Conservation (phyloP, 2,329 filamentous ascomycete genomes). For the Colletotrichum caudatum region DNA sequence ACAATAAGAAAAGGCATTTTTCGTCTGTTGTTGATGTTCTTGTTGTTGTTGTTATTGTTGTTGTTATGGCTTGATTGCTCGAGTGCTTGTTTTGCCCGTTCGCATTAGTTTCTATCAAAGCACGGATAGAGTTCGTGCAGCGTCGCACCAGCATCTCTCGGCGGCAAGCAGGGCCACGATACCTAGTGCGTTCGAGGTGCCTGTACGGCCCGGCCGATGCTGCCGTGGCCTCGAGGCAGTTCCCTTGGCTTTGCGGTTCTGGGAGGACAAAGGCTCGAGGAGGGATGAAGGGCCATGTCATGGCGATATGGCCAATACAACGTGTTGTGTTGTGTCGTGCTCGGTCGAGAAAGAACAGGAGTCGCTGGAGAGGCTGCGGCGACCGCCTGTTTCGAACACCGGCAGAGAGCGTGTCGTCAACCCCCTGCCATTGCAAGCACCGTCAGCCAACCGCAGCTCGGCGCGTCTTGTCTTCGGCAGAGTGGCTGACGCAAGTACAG, state of each 20-base stretch:
- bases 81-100: not conserved
- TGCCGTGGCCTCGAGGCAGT: not conserved
- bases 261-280: not conserved
- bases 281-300: not conserved
- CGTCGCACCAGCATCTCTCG: slow-evolving; percentile 12
- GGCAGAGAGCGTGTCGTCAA: slow-evolving; percentile 32
- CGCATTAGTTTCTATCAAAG: not conserved
- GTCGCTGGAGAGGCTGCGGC: slow-evolving; percentile 1
- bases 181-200: not conserved
- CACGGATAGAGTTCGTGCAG: slow-evolving; percentile 26
- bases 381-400: slow-evolving; percentile 12
- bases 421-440: slow-evolving; percentile 5
- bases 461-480: slow-evolving; percentile 5
- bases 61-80: not conserved
- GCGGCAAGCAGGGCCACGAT: not conserved
- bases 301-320: not conserved
- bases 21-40: not conserved
- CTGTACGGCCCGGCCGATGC: not conserved
- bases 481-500: not conserved
- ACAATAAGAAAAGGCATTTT: not conserved
- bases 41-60: not conserved
- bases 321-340: no score
- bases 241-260: not conserved
- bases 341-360: not conserved
- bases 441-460: slow-evolving; percentile 2